phyloP scores from a whole-genome alignment of 164 flowering plant genomes.

The Vitis amurensis region DNA sequence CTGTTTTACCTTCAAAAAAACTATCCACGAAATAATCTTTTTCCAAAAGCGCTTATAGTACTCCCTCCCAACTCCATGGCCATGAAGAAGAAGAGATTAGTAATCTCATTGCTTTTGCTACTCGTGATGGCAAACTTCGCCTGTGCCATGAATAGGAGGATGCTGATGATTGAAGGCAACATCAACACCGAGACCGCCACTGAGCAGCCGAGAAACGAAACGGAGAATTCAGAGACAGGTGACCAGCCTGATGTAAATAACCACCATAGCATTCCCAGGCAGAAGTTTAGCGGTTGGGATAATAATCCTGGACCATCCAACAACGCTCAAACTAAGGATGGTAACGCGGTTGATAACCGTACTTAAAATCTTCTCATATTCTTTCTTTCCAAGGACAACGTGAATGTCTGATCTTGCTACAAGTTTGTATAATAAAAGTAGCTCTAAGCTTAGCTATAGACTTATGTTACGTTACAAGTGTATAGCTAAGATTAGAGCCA shows the following conservation, averaged over 20 bases:
- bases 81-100: background rate
- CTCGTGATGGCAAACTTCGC: background rate
- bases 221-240: background rate
- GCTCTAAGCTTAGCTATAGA: too few species aligned
- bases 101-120: background rate
- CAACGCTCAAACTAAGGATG: too few species aligned
- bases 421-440: too few species aligned
- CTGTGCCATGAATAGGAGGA: background rate
- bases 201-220: background rate
- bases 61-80: background rate
- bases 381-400: too few species aligned
- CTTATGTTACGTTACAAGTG: too few species aligned
- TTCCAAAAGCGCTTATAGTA: background rate
- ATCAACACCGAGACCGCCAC: background rate
- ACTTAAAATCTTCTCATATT: too few species aligned
- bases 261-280: conserved; percentile 19
- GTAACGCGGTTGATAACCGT: too few species aligned
- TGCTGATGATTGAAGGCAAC: background rate
- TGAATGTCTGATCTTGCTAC: too few species aligned
- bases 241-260: conserved; percentile 6
- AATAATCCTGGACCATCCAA: background rate
- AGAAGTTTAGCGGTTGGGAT: conserved; percentile 6
- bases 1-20: background rate
- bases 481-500: too few species aligned
- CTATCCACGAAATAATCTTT: background rate